Evolutionary conservation across 139 green algal species (phyloP), one percentile per base, ranked within the genome.

Genomic region (Edaphochlamys debaryana): DNA sequence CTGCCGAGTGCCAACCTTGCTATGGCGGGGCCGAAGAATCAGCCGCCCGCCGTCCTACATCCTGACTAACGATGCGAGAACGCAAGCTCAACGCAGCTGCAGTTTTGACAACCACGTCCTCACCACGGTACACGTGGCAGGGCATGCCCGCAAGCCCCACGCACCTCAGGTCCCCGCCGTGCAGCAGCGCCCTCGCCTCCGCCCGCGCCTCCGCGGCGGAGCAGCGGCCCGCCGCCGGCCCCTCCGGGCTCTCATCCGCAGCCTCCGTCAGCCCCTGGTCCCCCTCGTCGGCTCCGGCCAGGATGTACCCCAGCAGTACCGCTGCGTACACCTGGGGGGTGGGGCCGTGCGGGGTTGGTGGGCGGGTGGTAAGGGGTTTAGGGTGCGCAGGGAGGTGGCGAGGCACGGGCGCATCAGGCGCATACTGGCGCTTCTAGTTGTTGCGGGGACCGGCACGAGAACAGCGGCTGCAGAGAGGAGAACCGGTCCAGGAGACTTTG

Each of bases 261-360:
- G 4, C 23, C 63, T 40, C 32, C 27, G 4, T 5, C 62, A 29
- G n/a, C 40, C n/a, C 38, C 60, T 9, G 0, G 19, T 40, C 60
- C 27, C 19, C 62, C 32, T 73, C 62, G 62, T 40, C 23, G 32
- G 3, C 71, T 5, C 79, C 74, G 19, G 62, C 40, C 34, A 96
- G 58, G 36, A 96, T 32, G 77, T 95, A 95, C n/a, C 93, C 93
- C 41, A 95, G 82, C 50, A 96, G 89, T 62, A 96, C 89, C n/a
- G 91, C 86, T 1, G 89, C 79, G 68, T 96, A 96, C n/a, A 75
- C 67, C 84, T 87, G 82, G 27, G 30, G 19, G 48, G 9, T 30
- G 40, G 23, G n/a, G n/a, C n/a, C n/a, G n/a, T n/a, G n/a, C n/a
- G n/a, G n/a, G n/a, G n/a, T n/a, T n/a, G n/a, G n/a, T n/a, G n/a